A percentile compares a stretch with the other conserved stretches of the same genome.
phyloP scores from a whole-genome alignment of 108 stramenopile species.

The Halocafeteria seosinensis region DNA sequence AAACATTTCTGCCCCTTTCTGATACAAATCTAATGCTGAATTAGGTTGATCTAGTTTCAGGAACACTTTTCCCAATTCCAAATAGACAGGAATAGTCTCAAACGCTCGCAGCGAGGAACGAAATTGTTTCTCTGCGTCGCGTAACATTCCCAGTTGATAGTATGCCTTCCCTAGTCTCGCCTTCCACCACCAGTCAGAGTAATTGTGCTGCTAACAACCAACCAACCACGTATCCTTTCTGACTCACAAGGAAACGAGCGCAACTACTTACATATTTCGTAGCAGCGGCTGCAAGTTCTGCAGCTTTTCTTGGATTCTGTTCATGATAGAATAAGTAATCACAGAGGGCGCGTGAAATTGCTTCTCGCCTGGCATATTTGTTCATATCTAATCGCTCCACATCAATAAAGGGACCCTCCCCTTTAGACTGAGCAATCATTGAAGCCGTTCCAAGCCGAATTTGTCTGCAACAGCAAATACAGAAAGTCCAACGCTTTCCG shows the following conservation, averaged over 20 bases:
- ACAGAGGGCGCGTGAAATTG: slow-evolving; percentile 26
- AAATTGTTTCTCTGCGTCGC: slow-evolving; percentile 45
- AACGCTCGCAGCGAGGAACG: slow-evolving; percentile 22
- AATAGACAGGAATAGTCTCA: slow-evolving; percentile 23
- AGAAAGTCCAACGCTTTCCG: too few relatives aligned
- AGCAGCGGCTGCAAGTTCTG: slow-evolving; percentile 35
- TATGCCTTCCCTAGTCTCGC: slow-evolving; percentile 37
- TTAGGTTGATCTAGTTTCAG: slow-evolving; percentile 37
- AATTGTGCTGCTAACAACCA: too few relatives aligned
- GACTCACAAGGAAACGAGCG: too few relatives aligned
- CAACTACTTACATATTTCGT: background rate
- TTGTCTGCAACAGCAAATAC: too few relatives aligned
- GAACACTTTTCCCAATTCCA: slow-evolving; percentile 45
- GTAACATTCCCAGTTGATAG: slow-evolving; percentile 38
- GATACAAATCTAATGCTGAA: slow-evolving; percentile 34
- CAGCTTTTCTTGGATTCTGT: slow-evolving; percentile 37
- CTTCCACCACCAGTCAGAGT: slow-evolving; percentile 50
- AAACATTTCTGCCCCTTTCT: slow-evolving; percentile 20
- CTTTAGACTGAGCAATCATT: slow-evolving; percentile 8
- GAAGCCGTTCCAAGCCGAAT: slow-evolving; percentile 37
- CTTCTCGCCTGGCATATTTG: slow-evolving; percentile 25
- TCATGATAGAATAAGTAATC: slow-evolving; percentile 40
- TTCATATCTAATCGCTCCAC: slow-evolving; percentile 27
- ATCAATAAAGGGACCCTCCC: slow-evolving; percentile 26
- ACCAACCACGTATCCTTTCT: too few relatives aligned